A percentile compares a stretch with the other conserved stretches of the same genome.
Evolutionary conservation across 768 basidiomycete species (phyloP).

Genomic region (Lactifluus rugatus): DNA sequence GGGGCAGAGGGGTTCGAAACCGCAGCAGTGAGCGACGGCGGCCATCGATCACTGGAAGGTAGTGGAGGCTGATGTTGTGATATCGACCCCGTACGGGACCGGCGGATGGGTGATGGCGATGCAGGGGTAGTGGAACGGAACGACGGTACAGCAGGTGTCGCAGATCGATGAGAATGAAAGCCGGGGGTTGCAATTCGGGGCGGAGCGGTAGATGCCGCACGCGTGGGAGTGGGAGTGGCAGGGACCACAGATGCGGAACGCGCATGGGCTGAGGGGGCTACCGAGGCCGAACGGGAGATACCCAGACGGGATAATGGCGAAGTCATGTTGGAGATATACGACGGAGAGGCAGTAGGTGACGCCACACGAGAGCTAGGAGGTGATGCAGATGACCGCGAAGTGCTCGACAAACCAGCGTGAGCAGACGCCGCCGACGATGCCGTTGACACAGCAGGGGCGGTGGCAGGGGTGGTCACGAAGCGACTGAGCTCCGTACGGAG

Average conservation of each 20-base stretch:
- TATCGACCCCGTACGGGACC: conserved; percentile 19
- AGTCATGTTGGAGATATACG: conserved; percentile 5
- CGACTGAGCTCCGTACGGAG: conserved; percentile 20
- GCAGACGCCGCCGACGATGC: conserved; percentile 11
- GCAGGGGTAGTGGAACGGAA: conserved; percentile 11
- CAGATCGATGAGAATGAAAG: conserved; percentile 11
- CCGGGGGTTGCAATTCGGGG: conserved; percentile 14
- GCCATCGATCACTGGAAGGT: conserved; percentile 14
- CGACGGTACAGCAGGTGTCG: conserved; percentile 10
- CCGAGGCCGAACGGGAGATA: conserved; percentile 12
- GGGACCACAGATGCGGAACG: conserved; percentile 18
- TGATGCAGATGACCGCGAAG: conserved; percentile 14
- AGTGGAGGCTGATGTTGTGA: conserved; percentile 9
- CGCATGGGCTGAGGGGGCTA: conserved; percentile 1
- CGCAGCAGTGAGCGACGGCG: conserved; percentile 3
- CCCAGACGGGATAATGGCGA: conserved; percentile 12
- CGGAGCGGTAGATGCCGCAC: conserved; percentile 11
- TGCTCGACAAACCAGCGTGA: conserved; percentile 20
- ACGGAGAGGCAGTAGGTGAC: conserved; percentile 16
- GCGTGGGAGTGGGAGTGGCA: conserved; percentile 4
- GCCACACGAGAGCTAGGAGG: conserved; percentile 20
- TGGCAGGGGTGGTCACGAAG: conserved; percentile 9
- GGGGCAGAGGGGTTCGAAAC: conserved; percentile 13
- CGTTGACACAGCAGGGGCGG: conserved; percentile 7
- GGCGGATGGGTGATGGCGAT: conserved; percentile 15